Evolutionary conservation across 148 eudicot genomes (phyloP).

Genomic region (Rhododendron molle): DNA sequence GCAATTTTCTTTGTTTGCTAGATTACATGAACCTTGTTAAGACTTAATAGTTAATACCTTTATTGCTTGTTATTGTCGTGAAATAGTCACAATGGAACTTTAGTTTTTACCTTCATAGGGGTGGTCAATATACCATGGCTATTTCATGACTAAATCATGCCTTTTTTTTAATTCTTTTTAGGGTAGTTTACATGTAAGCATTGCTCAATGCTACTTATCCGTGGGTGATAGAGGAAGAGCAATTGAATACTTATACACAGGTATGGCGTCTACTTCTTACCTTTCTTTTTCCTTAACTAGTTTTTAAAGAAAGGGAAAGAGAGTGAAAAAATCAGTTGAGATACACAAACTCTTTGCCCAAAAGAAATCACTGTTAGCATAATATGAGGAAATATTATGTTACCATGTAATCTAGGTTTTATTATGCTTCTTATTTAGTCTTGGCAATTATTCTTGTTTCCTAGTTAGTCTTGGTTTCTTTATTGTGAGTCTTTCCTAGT

Average conservation of each 20-base stretch:
- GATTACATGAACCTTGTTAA: not conserved
- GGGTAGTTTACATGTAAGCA: conserved; percentile 56
- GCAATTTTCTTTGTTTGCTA: not conserved
- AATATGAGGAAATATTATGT: no score
- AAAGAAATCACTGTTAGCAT: not conserved
- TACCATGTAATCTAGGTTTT: no score
- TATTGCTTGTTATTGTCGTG: not conserved
- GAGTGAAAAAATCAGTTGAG: not conserved
- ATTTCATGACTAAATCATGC: not conserved
- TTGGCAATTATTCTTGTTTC: no score
- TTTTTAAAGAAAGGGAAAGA: not conserved
- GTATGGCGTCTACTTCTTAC: conserved; percentile 22
- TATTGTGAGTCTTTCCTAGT: no score
- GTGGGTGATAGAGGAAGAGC: conserved; percentile 43
- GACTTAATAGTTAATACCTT: not conserved
- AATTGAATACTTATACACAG: conserved; percentile 69
- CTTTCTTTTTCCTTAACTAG: not conserved
- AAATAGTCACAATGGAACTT: not conserved
- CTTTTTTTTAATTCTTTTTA: conserved; percentile 19
- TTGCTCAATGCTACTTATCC: conserved; percentile 61
- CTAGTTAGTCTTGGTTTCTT: no score
- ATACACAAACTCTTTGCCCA: not conserved
- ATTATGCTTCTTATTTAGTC: no score
- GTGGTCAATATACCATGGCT: not conserved
- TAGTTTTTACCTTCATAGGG: not conserved